Percentiles rank a stretch among this genome's conserved stretches.
These are phyloP conservation scores for Aspergillus affinis DNA, from an alignment of 495 filamentous ascomycete genomes.

Conservation along the genomic window DNA sequence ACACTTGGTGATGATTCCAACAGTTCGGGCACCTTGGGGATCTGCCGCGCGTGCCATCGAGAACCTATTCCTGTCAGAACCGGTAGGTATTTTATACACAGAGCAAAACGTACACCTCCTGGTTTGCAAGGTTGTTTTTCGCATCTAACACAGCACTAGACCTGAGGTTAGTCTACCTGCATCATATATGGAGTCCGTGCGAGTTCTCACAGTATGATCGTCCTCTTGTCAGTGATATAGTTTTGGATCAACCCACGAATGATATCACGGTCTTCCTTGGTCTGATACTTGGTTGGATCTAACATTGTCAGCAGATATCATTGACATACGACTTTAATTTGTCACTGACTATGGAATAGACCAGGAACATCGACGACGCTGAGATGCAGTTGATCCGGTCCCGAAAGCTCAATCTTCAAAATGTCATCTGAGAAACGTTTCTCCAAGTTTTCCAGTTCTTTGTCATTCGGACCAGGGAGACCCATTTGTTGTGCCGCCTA, in stretches of 20 bases:
- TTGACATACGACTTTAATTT: not conserved
- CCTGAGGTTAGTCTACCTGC: not conserved
- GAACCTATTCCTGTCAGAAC: slow-evolving; percentile 12
- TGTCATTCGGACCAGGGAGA: slow-evolving; percentile 17
- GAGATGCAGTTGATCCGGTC: slow-evolving; percentile 46
- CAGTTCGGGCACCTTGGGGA: slow-evolving; percentile 43
- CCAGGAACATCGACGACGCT: slow-evolving; percentile 57
- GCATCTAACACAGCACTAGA: slow-evolving; percentile 29
- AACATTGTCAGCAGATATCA: not conserved
- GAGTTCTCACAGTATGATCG: slow-evolving; percentile 39
- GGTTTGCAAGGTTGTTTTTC: slow-evolving; percentile 25
- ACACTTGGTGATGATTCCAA: slow-evolving; percentile 46
- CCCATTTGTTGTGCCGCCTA: slow-evolving; percentile 32
- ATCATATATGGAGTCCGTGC: too few relatives aligned
- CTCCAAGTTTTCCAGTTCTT: slow-evolving; percentile 16
- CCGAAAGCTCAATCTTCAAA: slow-evolving; percentile 50
- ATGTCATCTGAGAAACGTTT: slow-evolving; percentile 46
- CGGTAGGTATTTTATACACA: not conserved
- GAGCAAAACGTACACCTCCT: slow-evolving; percentile 20
- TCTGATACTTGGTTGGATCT: slow-evolving; percentile 35
- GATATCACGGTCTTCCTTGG: slow-evolving; percentile 28
- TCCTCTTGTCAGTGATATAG: slow-evolving; percentile 46
- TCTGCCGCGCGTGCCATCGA: slow-evolving; percentile 47
- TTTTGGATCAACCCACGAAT: slow-evolving; percentile 40
- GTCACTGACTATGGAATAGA: slow-evolving; percentile 40